phyloP scores from a whole-genome alignment of 2,329 filamentous ascomycete species.

The Xylaria sp. region DNA sequence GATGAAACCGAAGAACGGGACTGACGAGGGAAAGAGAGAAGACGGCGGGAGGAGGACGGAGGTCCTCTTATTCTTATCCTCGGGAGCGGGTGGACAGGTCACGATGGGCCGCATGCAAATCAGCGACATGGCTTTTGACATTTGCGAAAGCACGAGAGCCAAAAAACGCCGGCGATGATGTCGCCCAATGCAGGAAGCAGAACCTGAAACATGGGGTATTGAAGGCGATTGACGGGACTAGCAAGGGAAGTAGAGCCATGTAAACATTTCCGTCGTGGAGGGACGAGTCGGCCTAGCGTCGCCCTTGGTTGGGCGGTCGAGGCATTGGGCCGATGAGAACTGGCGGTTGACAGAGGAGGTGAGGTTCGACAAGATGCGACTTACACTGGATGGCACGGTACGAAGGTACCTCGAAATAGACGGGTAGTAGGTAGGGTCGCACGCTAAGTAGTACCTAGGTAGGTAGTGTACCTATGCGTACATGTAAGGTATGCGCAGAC shows the following conservation, averaged over 20 bases:
- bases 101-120: slow-evolving; percentile 46
- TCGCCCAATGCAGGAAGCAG: slow-evolving; percentile 39
- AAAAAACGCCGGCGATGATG: slow-evolving; percentile 29
- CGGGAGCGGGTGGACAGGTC: slow-evolving; percentile 39
- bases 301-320: slow-evolving; percentile 26
- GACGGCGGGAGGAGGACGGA: slow-evolving; percentile 41
- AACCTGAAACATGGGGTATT: slow-evolving; percentile 50
- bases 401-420: too few relatives aligned
- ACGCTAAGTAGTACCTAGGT: too few relatives aligned
- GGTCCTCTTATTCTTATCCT: slow-evolving; percentile 51
- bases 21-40: slow-evolving; percentile 38
- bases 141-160: too few relatives aligned
- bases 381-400: not conserved
- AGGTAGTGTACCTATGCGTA: not conserved
- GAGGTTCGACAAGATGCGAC: slow-evolving; percentile 22
- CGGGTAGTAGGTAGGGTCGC: too few relatives aligned
- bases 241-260: slow-evolving; percentile 32
- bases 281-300: slow-evolving; percentile 33
- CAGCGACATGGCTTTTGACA: slow-evolving; percentile 41
- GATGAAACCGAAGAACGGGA: slow-evolving; percentile 47
- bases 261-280: slow-evolving; percentile 37
- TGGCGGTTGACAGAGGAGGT: slow-evolving; percentile 14
- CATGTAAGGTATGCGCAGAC: not conserved
- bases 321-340: not conserved
- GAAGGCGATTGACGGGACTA: slow-evolving; percentile 38